Conservation (phyloP, 306 rosid genomes). For the Fragaria ananassa region DNA sequence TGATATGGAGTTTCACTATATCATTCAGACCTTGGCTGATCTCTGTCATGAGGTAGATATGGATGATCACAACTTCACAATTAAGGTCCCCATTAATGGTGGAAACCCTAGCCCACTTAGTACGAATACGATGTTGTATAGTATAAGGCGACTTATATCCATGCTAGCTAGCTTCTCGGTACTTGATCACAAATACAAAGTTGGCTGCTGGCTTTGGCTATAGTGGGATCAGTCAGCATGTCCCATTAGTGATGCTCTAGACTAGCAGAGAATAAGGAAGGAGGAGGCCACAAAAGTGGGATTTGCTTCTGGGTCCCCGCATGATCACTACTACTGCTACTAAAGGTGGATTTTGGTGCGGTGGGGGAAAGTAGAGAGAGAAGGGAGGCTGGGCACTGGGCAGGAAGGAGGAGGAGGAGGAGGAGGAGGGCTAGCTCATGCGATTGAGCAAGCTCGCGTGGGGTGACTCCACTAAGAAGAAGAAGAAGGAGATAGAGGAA, state of each 20-base stretch:
- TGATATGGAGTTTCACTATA: neutral
- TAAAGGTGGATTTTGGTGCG: neutral
- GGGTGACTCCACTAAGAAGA: conserved; percentile 8
- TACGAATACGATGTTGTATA: neutral
- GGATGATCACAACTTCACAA: neutral
- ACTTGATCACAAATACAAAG: neutral
- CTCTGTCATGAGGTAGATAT: neutral
- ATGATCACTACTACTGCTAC: neutral
- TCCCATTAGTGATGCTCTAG: neutral
- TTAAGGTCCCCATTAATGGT: no score
- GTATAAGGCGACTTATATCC: neutral
- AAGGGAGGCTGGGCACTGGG: neutral
- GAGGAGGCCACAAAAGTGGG: neutral
- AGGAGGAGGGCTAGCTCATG: neutral
- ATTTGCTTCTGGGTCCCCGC: neutral
- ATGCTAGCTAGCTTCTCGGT: neutral
- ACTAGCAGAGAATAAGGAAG: neutral
- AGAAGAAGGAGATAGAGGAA: neutral
- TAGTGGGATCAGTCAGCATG: neutral
- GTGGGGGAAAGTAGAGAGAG: neutral
- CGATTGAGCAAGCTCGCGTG: neutral
- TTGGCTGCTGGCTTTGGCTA: neutral
- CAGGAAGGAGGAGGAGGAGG: neutral
- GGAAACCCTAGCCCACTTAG: no score
- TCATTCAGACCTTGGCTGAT: neutral